These are phyloP conservation scores for Periconia sp. DNA, from an alignment of 2,329 filamentous ascomycete species.

Conservation along the genomic window DNA sequence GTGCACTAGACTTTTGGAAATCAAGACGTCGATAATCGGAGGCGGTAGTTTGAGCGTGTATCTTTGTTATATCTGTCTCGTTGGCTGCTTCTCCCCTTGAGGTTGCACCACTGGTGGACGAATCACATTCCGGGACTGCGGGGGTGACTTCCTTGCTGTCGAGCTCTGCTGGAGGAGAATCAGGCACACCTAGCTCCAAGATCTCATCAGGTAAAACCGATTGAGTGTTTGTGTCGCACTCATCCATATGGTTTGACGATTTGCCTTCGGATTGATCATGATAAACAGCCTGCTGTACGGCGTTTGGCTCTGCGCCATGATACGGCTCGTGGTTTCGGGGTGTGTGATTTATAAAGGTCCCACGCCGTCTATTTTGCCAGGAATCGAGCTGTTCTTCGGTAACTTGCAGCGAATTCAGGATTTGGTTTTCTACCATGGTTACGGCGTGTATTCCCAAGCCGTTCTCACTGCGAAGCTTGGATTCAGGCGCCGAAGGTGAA, in stretches of 20 bases:
- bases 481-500: neutral
- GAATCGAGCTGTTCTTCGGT: neutral
- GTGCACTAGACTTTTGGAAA: too few relatives aligned
- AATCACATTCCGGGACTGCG: too few relatives aligned
- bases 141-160: slow-evolving; percentile 15
- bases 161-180: slow-evolving; percentile 10
- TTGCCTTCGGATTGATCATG: neutral
- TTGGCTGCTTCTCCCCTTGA: too few relatives aligned
- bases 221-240: neutral
- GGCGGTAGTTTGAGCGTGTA: too few relatives aligned
- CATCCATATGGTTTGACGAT: neutral
- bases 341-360: slow-evolving; percentile 39
- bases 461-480: slow-evolving; percentile 9
- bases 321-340: slow-evolving; percentile 30
- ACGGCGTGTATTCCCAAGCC: neutral
- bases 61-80: too few relatives aligned
- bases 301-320: neutral
- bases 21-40: too few relatives aligned
- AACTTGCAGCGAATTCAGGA: neutral
- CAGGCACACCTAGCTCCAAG: neutral
- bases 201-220: neutral
- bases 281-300: neutral
- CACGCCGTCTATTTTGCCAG: slow-evolving; percentile 26
- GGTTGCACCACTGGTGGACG: too few relatives aligned
- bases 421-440: neutral